Conservation (phyloP, 768 basidiomycete genomes). For the Cubamyces sp. region DNA sequence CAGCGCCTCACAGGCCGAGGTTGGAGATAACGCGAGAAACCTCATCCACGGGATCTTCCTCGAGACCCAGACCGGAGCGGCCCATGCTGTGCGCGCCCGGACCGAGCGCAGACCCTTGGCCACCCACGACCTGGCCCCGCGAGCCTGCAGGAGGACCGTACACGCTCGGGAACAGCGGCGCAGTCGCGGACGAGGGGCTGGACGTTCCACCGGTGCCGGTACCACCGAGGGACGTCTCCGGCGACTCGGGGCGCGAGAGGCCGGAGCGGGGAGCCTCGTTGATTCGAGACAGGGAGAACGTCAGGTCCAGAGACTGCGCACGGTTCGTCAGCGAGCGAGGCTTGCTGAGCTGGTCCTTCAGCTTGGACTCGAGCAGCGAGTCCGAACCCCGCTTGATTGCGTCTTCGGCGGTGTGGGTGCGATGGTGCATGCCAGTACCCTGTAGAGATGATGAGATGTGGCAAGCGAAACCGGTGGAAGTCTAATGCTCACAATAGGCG, state of each 20-base stretch:
- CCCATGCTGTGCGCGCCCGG: constrained; percentile 28
- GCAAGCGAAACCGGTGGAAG: constrained; percentile 22
- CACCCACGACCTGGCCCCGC: constrained; percentile 34
- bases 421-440: constrained; percentile 72
- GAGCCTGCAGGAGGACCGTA: constrained; percentile 56
- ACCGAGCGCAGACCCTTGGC: constrained; percentile 32
- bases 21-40: constrained; percentile 78
- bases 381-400: constrained; percentile 82
- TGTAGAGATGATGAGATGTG: constrained; percentile 30
- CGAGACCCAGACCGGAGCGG: constrained; percentile 39
- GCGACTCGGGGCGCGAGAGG: constrained; percentile 75
- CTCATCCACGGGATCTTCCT: constrained; percentile 67
- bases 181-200: constrained; percentile 77
- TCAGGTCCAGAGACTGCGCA: constrained; percentile 88
- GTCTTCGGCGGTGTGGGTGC: constrained; percentile 74
- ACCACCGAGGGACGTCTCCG: constrained; percentile 62
- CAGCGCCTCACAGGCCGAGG: constrained; percentile 34
- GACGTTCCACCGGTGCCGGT: constrained; percentile 75
- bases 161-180: constrained; percentile 84
- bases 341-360: constrained; percentile 76
- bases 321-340: constrained; percentile 84
- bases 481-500: constrained; percentile 65
- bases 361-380: constrained; percentile 80
- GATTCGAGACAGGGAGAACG: constrained; percentile 81
- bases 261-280: constrained; percentile 63